Conservation (phyloP, 768 basidiomycete species). For the Lactifluus echinatus region DNA sequence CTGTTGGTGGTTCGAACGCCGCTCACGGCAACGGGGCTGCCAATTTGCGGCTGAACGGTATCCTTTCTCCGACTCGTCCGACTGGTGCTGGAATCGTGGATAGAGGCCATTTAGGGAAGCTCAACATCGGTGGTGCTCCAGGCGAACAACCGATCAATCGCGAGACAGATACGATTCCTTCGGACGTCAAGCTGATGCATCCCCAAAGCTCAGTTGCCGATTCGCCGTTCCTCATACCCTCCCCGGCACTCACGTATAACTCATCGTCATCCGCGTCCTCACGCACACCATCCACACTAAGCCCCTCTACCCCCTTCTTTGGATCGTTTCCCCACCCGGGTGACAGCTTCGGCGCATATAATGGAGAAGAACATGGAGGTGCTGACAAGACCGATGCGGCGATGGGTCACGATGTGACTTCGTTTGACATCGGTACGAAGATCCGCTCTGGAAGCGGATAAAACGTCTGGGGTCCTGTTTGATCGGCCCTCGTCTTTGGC, state of each 20-base stretch:
- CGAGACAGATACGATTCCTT: conserved; percentile 3
- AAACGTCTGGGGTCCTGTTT: not conserved
- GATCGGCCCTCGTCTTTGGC: not conserved
- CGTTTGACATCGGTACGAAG: conserved; percentile 12
- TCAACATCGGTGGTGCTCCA: not conserved
- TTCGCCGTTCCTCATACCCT: conserved; percentile 47
- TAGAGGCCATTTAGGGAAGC: conserved; percentile 6
- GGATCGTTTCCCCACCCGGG: conserved; percentile 38
- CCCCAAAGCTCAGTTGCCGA: conserved; percentile 11
- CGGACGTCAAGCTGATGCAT: conserved; percentile 9
- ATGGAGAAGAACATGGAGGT: conserved; percentile 13
- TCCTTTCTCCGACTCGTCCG: conserved; percentile 18
- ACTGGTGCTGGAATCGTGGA: conserved; percentile 6
- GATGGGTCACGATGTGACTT: conserved; percentile 11
- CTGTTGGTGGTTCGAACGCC: conserved; percentile 4
- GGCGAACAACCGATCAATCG: conserved; percentile 7
- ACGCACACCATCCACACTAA: conserved; percentile 54
- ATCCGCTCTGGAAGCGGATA: conserved; percentile 18
- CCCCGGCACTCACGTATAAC: conserved; percentile 55
- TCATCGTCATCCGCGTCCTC: conserved; percentile 32
- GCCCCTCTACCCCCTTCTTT: conserved; percentile 66
- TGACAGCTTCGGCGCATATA: conserved; percentile 26
- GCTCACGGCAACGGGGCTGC: not conserved
- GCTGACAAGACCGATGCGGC: conserved; percentile 10
- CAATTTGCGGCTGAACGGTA: conserved; percentile 14